These are phyloP conservation scores for Syzygium aromaticum DNA, from an alignment of 345 rosid species.

Conservation along the genomic window DNA sequence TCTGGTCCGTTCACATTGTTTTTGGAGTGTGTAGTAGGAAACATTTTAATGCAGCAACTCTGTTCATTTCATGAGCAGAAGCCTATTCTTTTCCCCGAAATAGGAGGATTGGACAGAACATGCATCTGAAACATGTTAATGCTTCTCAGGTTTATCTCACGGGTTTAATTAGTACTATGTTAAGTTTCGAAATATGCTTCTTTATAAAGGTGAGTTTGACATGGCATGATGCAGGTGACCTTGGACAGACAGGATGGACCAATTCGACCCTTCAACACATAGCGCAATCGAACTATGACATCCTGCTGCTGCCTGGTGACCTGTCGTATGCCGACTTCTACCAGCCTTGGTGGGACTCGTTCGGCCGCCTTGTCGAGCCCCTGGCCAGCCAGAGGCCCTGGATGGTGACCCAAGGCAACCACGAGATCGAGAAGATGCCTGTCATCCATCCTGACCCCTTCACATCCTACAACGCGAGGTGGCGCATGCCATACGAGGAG, in stretches of 20 bases:
- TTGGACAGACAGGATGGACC: constrained; percentile 74
- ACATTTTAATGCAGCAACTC: neutral
- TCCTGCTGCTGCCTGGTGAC: constrained; percentile 72
- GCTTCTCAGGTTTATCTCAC: too few relatives aligned
- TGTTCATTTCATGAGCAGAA: neutral
- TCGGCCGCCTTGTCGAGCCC: constrained; percentile 73
- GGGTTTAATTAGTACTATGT: too few relatives aligned
- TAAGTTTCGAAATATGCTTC: neutral
- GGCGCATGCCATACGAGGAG: constrained; percentile 68
- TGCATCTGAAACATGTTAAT: neutral
- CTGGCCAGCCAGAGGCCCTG: constrained; percentile 74
- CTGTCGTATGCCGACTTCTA: constrained; percentile 46
- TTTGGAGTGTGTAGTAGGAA: neutral
- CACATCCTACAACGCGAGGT: constrained; percentile 67
- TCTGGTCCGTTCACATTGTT: neutral
- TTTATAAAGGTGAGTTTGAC: neutral
- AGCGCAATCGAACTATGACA: constrained; percentile 37
- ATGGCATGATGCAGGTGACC: constrained; percentile 38
- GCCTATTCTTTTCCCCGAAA: neutral
- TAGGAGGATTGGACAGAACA: neutral
- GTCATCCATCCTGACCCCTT: constrained; percentile 29
- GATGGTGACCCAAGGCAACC: constrained; percentile 95
- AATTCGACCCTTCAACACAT: constrained; percentile 55
- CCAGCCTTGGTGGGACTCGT: constrained; percentile 66
- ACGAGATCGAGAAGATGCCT: constrained; percentile 53